Evolutionary conservation across 495 filamentous ascomycete genomes (phyloP).

Genomic region (Hapsidospora chrysogenum): DNA sequence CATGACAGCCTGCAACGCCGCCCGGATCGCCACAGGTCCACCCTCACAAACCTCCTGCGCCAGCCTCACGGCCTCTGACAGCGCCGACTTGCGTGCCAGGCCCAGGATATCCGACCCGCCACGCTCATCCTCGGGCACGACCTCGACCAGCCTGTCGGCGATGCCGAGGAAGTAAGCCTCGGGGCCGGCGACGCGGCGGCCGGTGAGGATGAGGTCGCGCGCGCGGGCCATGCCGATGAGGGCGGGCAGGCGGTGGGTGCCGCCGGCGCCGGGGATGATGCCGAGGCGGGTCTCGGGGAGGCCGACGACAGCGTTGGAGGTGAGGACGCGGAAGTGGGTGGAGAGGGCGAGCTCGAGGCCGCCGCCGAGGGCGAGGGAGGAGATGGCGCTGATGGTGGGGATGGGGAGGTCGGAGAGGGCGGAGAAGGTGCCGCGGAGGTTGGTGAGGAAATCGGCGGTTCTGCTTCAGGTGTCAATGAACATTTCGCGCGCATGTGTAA

Average conservation of each 20-base stretch:
- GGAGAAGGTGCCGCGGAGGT: slow-evolving; percentile 55
- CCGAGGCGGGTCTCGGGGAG: slow-evolving; percentile 83
- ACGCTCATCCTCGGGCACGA: slow-evolving; percentile 36
- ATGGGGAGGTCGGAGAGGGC: slow-evolving; percentile 54
- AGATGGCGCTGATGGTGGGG: slow-evolving; percentile 76
- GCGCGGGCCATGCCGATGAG: slow-evolving; percentile 63
- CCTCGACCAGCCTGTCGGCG: slow-evolving; percentile 66
- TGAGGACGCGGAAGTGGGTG: slow-evolving; percentile 72
- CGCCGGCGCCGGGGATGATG: slow-evolving; percentile 89
- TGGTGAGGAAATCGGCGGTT: slow-evolving; percentile 55
- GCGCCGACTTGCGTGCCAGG: slow-evolving; percentile 40
- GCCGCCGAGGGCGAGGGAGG: slow-evolving; percentile 70
- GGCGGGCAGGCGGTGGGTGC: slow-evolving; percentile 66
- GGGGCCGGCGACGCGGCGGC: slow-evolving; percentile 54
- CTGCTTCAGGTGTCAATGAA: slow-evolving; percentile 20
- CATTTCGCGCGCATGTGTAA: neutral
- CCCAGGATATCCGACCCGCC: slow-evolving; percentile 14
- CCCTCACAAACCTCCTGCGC: slow-evolving; percentile 75
- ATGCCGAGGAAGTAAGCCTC: slow-evolving; percentile 79
- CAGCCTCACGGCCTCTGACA: slow-evolving; percentile 59
- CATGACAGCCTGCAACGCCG: slow-evolving; percentile 53
- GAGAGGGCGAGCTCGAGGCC: slow-evolving; percentile 81
- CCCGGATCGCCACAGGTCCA: slow-evolving; percentile 61
- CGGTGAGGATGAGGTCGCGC: slow-evolving; percentile 72
- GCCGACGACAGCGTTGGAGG: slow-evolving; percentile 52